phyloP scores from a whole-genome alignment of 1,284 basidiomycete species.

The Chalciporus sp. region DNA sequence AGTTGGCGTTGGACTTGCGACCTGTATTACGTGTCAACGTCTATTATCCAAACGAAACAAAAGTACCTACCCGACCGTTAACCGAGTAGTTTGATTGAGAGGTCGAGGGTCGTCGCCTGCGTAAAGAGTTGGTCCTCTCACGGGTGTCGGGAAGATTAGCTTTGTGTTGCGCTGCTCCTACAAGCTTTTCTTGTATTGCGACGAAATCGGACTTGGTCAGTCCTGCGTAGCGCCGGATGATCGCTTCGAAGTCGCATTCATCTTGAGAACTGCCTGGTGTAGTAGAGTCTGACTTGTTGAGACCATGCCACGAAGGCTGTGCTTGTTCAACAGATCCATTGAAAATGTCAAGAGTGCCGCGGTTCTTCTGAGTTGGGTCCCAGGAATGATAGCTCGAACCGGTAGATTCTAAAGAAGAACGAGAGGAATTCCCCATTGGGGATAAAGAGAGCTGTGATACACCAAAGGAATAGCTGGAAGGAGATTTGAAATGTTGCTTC shows the following conservation, averaged over 20 bases:
- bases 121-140: conserved; percentile 58
- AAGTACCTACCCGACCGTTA: conserved; percentile 52
- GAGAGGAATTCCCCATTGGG: conserved; percentile 70
- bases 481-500: conserved; percentile 49
- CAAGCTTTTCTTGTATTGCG: conserved; percentile 71
- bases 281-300: conserved; percentile 51
- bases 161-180: conserved; percentile 59
- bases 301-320: conserved; percentile 62
- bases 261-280: conserved; percentile 52
- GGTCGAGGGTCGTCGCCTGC: conserved; percentile 74
- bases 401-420: conserved; percentile 73
- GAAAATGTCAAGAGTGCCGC: conserved; percentile 55
- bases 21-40: conserved; percentile 39
- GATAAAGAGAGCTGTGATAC: conserved; percentile 62
- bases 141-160: conserved; percentile 55
- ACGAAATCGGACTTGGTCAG: conserved; percentile 69
- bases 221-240: conserved; percentile 63
- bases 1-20: conserved; percentile 51
- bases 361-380: conserved; percentile 60
- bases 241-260: conserved; percentile 66
- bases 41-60: conserved; percentile 3
- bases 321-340: conserved; percentile 45
- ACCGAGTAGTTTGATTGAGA: conserved; percentile 74
- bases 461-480: conserved; percentile 53
- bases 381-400: conserved; percentile 84